phyloP scores from a whole-genome alignment of 257 asterid species.

The Nicotiana tabacum region DNA sequence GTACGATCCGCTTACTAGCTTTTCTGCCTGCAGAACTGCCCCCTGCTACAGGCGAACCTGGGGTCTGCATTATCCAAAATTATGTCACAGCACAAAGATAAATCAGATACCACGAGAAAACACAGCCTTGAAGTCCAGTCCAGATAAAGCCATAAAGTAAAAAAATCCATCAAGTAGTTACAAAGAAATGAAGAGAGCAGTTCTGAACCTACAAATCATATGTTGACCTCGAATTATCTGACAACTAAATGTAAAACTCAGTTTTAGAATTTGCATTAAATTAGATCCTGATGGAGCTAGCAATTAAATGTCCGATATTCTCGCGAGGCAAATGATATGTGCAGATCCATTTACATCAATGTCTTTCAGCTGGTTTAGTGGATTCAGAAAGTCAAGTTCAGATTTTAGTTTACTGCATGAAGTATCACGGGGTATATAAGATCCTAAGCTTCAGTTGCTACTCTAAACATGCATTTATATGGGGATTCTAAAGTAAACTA shows the following conservation, averaged over 20 bases:
- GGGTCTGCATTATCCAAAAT: conserved; percentile 70
- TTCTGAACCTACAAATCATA: background rate
- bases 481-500: too few relatives aligned
- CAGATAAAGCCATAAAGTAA: conserved; percentile 18
- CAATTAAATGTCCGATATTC: background rate
- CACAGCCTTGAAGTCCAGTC: conserved; percentile 12
- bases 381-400: background rate
- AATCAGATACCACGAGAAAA: background rate
- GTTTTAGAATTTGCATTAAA: background rate
- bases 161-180: background rate
- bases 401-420: background rate
- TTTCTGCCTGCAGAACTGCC: conserved; percentile 74
- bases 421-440: background rate
- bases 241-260: background rate
- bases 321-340: background rate
- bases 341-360: too few relatives aligned
- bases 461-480: too few relatives aligned
- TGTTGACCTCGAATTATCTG: background rate
- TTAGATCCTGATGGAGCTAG: background rate
- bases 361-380: background rate
- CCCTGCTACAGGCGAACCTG: conserved; percentile 67
- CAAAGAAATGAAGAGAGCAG: background rate
- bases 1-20: conserved; percentile 53
- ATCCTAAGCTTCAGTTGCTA: background rate
- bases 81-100: background rate